Conservation (phyloP, 306 rosid species). For the Malus sieversii region DNA sequence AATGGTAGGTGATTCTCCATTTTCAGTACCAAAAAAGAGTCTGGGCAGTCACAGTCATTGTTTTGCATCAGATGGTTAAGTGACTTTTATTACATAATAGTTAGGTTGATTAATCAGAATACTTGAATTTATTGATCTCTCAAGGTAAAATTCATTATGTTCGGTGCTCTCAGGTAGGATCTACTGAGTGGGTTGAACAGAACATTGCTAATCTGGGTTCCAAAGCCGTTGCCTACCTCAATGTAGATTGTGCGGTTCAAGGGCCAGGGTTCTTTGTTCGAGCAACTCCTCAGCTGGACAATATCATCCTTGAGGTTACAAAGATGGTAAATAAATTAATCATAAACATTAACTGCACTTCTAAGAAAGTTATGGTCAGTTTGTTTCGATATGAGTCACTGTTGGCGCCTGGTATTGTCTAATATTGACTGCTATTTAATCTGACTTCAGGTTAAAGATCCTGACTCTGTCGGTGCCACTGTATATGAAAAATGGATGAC, state of each 20-base stretch:
- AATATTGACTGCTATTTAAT: conserved; percentile 7
- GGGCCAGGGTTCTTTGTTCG: conserved; percentile 82
- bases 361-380: neutral
- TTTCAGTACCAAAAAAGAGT: neutral
- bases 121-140: neutral
- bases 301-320: conserved; percentile 64
- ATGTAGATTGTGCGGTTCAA: conserved; percentile 95
- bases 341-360: neutral
- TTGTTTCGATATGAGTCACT: neutral
- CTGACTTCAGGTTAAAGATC: conserved; percentile 77
- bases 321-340: conserved; percentile 39
- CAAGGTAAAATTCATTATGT: conserved; percentile 12
- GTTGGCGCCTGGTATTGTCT: neutral
- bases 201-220: conserved; percentile 70
- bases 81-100: neutral
- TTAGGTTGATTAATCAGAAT: neutral
- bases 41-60: conserved; percentile 1
- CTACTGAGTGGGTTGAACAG: conserved; percentile 97
- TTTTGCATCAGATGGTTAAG: conserved; percentile 2
- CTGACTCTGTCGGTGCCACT: conserved; percentile 51
- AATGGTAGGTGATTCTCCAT: conserved; percentile 24
- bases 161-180: conserved; percentile 61
- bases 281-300: conserved; percentile 92
- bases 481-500: conserved; percentile 53
- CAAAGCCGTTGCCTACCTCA: conserved; percentile 84